Conservation (phyloP, 345 rosid genomes). For the Trapa incisa region DNA sequence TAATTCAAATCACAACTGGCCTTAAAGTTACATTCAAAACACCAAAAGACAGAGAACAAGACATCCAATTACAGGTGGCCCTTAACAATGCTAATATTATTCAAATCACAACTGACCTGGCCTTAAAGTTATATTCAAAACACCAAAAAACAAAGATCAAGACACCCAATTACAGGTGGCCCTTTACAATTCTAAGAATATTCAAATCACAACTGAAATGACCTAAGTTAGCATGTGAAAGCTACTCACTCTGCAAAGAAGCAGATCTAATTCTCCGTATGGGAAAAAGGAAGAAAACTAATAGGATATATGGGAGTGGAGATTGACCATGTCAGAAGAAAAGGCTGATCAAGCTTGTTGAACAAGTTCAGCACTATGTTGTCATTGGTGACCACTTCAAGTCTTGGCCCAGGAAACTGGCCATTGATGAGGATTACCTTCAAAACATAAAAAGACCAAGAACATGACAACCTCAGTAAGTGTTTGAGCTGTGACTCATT, state of each 20-base stretch:
- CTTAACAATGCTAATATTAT: no score
- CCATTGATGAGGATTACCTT: slow-evolving; percentile 95
- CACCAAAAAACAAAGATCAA: no score
- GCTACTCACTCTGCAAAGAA: neutral
- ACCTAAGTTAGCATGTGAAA: neutral
- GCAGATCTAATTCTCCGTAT: neutral
- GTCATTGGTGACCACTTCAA: slow-evolving; percentile 87
- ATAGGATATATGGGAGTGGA: neutral
- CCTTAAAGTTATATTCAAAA: no score
- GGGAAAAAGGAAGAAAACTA: neutral
- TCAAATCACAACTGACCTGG: no score
- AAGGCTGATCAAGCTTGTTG: slow-evolving; percentile 89
- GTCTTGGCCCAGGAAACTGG: slow-evolving; percentile 92
- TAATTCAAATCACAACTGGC: no score
- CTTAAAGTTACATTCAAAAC: no score
- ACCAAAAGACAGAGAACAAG: no score
- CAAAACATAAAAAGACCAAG: slow-evolving; percentile 1
- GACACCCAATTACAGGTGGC: neutral
- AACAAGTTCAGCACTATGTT: slow-evolving; percentile 79
- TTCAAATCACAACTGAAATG: neutral
- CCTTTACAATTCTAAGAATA: neutral
- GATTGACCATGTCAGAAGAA: slow-evolving; percentile 78
- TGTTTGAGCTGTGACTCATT: slow-evolving; percentile 1
- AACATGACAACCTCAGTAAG: neutral
- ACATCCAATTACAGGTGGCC: no score